These are phyloP conservation scores for Haberlea rhodopensis DNA, from an alignment of 257 asterid species.

Conservation along the genomic window DNA sequence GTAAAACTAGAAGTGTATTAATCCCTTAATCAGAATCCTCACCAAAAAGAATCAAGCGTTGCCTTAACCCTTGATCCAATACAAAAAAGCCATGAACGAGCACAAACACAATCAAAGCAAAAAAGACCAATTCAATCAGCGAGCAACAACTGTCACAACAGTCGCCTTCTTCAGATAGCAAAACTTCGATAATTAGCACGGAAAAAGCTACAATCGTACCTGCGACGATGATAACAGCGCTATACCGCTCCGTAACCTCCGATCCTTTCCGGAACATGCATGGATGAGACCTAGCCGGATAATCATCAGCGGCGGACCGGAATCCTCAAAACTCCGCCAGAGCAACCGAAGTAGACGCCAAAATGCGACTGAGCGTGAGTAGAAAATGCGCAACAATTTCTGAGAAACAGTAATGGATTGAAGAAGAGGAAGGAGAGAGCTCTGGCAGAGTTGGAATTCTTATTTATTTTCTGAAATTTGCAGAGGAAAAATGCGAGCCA, in stretches of 20 bases:
- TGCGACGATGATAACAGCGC: constrained; percentile 35
- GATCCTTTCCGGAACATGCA: constrained; percentile 37
- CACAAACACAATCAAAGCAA: constrained; percentile 6
- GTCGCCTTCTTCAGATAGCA: constrained; percentile 16
- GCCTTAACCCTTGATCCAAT: constrained; percentile 51
- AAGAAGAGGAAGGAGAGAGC: too few species aligned
- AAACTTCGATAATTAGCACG: neutral
- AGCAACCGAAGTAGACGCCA: neutral
- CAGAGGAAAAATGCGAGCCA: constrained; percentile 66
- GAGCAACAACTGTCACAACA: constrained; percentile 22
- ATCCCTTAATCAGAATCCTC: constrained; percentile 54
- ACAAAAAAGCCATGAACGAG: constrained; percentile 19
- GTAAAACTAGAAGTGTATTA: constrained; percentile 29
- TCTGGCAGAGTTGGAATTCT: constrained; percentile 17
- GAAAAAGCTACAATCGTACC: constrained; percentile 28
- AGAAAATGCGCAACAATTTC: neutral
- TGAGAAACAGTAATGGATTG: constrained; percentile 10
- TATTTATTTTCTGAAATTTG: constrained; percentile 5
- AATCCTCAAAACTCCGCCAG: constrained; percentile 25
- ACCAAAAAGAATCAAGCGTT: constrained; percentile 47
- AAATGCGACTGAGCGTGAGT: constrained; percentile 9
- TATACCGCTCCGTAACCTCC: constrained; percentile 20
- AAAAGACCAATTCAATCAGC: constrained; percentile 38
- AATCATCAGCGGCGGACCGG: constrained; percentile 38
- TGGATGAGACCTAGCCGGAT: constrained; percentile 26